phyloP scores from a whole-genome alignment of 257 asterid genomes.

The Ballota nigra region DNA sequence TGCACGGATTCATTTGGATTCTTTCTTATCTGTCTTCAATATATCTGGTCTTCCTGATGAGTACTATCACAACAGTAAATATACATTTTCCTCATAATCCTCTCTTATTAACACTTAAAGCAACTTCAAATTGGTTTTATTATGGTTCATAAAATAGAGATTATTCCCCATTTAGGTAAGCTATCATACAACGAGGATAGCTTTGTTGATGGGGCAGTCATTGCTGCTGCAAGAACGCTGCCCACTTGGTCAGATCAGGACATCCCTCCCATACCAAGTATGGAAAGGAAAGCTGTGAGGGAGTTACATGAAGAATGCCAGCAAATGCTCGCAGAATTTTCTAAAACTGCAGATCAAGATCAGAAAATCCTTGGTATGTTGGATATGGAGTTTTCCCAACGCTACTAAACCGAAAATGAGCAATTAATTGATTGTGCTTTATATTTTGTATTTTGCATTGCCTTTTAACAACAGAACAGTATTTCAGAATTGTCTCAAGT shows the following conservation, averaged over 20 bases:
- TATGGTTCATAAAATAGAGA: conserved; percentile 25
- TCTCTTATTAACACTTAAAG: conserved; percentile 2
- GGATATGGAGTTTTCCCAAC: conserved; percentile 18
- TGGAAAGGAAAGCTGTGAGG: conserved; percentile 83
- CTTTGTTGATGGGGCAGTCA: conserved; percentile 88
- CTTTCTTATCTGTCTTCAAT: conserved; percentile 88
- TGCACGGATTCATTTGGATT: conserved; percentile 71
- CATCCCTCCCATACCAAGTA: conserved; percentile 83
- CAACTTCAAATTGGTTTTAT: conserved; percentile 8
- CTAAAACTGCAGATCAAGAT: conserved; percentile 68
- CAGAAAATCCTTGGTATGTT: conserved; percentile 71
- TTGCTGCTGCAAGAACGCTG: conserved; percentile 93
- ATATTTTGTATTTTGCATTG: background rate
- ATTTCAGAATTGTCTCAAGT: conserved; percentile 9
- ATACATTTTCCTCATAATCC: conserved; percentile 19
- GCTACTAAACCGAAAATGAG: background rate
- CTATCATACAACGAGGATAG: conserved; percentile 51
- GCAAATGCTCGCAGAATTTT: conserved; percentile 69
- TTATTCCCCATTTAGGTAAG: conserved; percentile 53
- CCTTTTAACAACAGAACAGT: background rate
- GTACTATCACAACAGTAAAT: conserved; percentile 79
- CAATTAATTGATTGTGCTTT: background rate
- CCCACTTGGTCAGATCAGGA: conserved; percentile 96
- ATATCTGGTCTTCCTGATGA: conserved; percentile 88
- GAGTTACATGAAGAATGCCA: conserved; percentile 94